Conservation (phyloP, 73 alveolate species). For the Diophrys appendiculata region DNA sequence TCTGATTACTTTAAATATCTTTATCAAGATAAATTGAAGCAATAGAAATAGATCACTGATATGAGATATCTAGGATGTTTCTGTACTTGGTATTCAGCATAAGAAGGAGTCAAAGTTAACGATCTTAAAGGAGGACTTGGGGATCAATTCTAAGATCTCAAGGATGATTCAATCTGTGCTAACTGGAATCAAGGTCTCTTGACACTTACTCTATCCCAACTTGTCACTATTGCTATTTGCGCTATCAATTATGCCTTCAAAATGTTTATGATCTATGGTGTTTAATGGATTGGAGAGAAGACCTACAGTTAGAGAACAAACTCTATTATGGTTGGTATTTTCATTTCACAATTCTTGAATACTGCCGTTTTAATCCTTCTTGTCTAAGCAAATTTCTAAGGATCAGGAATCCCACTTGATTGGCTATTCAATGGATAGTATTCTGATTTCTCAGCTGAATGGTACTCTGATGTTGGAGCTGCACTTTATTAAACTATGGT, state of each 20-base stretch:
- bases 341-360: constrained; percentile 37
- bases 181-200: background rate
- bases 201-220: constrained; percentile 12
- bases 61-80: constrained; percentile 12
- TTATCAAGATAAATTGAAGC: too few species aligned
- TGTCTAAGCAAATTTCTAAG: constrained; percentile 26
- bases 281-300: constrained; percentile 19
- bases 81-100: too few species aligned
- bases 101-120: background rate
- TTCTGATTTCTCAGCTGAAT: constrained; percentile 33
- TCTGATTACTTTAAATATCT: too few species aligned
- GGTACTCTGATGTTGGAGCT: constrained; percentile 53
- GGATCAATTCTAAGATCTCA: background rate
- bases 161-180: too few species aligned
- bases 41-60: too few species aligned
- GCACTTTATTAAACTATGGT: constrained; percentile 39
- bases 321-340: constrained; percentile 23
- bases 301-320: constrained; percentile 21
- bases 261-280: constrained; percentile 20
- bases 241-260: constrained; percentile 25
- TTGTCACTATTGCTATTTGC: constrained; percentile 30
- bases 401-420: constrained; percentile 13
- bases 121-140: constrained; percentile 11
- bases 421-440: constrained; percentile 27
- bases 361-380: constrained; percentile 48